Evolutionary conservation across 208 protist genomes (phyloP), one percentile per base, ranked within the genome.

Genomic region (Herpetomonas tarakana): DNA sequence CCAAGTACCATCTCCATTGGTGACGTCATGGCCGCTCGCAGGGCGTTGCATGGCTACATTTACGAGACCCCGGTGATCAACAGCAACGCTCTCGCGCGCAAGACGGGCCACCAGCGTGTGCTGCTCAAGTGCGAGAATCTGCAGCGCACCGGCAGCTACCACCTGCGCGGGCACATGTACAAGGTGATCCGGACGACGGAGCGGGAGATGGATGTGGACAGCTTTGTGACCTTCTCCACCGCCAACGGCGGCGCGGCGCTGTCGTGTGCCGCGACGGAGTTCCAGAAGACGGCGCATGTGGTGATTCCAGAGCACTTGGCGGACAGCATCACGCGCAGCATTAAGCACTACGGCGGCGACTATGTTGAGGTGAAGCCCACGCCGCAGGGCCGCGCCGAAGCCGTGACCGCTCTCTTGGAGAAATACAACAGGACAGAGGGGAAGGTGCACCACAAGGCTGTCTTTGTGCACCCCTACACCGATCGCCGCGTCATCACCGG

Each of bases 221-320:
- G 81, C 60, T 92, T 98, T 44, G 68, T 97, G 31, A 88, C 91
- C 6, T 88, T 89, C 70, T 92, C 81, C 49, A 93, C 88, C 30
- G 94, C 92, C 44, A 98, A 98, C 74, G 85, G 93, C 31, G 91
- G 91, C 16, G 77, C 97, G 57, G 94, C 94, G 46, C 78, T 98
- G 30, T 76, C 93, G n/a, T 78, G 93, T 31, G 83, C 89, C 21
- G 88, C 92, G 30, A 79, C 56, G 46, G 66, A 72, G 47, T 90
- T 96, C 52, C 80, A 88, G 44, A 74, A 71, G 51, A 92, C 71
- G 47, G 83, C 86, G 14, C 80, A 87, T 26, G 93, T 98, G 51
- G 83, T 96, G 14, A 88, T 98, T 61, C 94, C 94, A 16, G 72
- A 81, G 25, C 65, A 70, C 21, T 94, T 90, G 2, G 78, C 73